Evolutionary conservation across 768 basidiomycete genomes (phyloP), one percentile per base, ranked within the genome.

Genomic region (Boletus reticulatus): DNA sequence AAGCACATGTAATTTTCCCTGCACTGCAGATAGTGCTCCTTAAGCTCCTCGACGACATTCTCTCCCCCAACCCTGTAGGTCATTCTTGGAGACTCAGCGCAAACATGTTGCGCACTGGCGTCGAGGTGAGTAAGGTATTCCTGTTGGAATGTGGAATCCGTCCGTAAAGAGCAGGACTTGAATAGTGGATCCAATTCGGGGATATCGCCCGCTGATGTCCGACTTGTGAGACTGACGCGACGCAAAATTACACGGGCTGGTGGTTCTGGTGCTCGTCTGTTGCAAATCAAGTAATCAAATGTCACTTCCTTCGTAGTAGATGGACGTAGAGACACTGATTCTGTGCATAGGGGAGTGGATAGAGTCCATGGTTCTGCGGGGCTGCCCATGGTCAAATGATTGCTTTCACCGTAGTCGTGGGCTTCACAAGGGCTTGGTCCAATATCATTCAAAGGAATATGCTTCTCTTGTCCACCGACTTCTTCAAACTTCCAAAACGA

Each of bases 91-190:
- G 38, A 4, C 9, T 27, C 39, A 39, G 56, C 42, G 1, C 58
- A 31, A 48, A 55, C 10, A n/a, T 50, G 34, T 36, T 36, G 34
- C 6, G 34, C 34, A 36, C 34, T 36, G 34, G 34, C 14, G 6
- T 14, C 6, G 5, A 63, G 50, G 20, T 43, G 52, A 14, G 55
- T 8, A 13, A 58, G 52, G n/a, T 67, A 69, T 6, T 53, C 43
- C 12, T 1, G 50, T 17, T 59, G 44, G n/a, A 69, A 59, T 14
- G 11, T 20, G 20, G 6, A 2, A 22, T 37, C 37, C 2, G 22
- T 17, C 14, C 6, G 43, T 16, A 43, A 6, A 16, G 22, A 43
- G 27, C 27, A 27, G 27, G 8, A 27, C 27, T 27, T 27, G 24
- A 43, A 27, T 27, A 43, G 24, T 4, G 24, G 43, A 27, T 24